These are phyloP conservation scores for Amesomyces nigricolor DNA, from an alignment of 2,329 filamentous ascomycete species.

Conservation along the genomic window DNA sequence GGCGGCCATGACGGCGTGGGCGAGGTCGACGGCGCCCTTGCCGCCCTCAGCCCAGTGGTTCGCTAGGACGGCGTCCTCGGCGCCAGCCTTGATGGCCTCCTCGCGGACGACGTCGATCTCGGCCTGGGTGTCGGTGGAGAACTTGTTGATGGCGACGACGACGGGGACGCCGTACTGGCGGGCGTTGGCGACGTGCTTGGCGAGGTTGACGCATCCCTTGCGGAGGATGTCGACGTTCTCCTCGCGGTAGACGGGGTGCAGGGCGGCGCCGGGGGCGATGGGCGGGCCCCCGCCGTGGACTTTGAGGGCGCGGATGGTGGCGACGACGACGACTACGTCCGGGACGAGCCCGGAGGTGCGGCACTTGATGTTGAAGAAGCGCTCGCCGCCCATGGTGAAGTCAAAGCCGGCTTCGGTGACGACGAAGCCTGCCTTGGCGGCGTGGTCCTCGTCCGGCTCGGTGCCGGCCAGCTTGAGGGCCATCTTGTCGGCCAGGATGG, in stretches of 20 bases:
- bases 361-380: slow-evolving; percentile 99
- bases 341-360: slow-evolving; percentile 87
- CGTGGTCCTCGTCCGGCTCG: slow-evolving; percentile 81
- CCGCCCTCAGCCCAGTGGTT: slow-evolving; percentile 98
- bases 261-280: slow-evolving; percentile 76
- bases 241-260: slow-evolving; percentile 83
- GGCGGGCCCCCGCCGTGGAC: slow-evolving; percentile 95
- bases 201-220: slow-evolving; percentile 85
- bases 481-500: slow-evolving; percentile 89
- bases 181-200: slow-evolving; percentile 91
- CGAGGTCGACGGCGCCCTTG: slow-evolving; percentile 81
- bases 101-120: slow-evolving; percentile 86
- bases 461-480: slow-evolving; percentile 94
- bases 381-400: slow-evolving; percentile 98
- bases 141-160: slow-evolving; percentile 95
- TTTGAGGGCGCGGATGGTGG: slow-evolving; percentile 92
- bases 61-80: slow-evolving; percentile 85
- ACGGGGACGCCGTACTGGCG: slow-evolving; percentile 86
- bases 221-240: slow-evolving; percentile 92
- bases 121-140: slow-evolving; percentile 86
- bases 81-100: slow-evolving; percentile 85
- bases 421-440: slow-evolving; percentile 81
- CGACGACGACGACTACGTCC: slow-evolving; percentile 90
- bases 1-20: slow-evolving; percentile 77
- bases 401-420: slow-evolving; percentile 97